Evolutionary conservation across 2,329 filamentous ascomycete genomes (phyloP), one percentile per base, ranked within the genome.

Genomic region (Cladosporium sp.): DNA sequence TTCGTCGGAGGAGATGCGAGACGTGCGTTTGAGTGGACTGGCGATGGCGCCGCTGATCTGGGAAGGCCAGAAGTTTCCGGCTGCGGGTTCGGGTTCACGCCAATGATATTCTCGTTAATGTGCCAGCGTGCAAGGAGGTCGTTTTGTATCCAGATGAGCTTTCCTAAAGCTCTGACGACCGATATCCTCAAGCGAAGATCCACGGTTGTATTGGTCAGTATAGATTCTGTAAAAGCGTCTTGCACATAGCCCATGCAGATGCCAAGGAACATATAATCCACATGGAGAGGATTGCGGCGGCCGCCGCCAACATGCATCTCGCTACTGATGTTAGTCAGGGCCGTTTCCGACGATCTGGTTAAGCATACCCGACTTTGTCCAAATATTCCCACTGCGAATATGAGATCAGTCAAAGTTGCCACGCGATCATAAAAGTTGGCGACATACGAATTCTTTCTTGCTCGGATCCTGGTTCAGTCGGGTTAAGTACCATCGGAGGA

Each of bases 61-160:
- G 50, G 36, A 28, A 28, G 50, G 3, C 22, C 24, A 22, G 50
- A 53, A 4, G 50, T 42, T 13, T 50, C 25, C 17, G 34, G 28
- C 12, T 50, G 47, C 8, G 52, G 40, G n/a, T 47, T 47, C 4
- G 52, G 40, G 19, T 36, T 44, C 9, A 10, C 13, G 32, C 52
- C 52, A 3, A 55, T 45, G 34, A 9, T 55, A 8, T 55, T 44
- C 22, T 57, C 54, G 54, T 49, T 34, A 36, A 60, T 51, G 42
- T 91, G 89, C 86, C 88, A 92, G 71, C 88, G 89, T n/a, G 89
- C 87, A 71, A 93, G 89, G 28, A 93, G 78, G 71, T 93, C 89
- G 69, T 93, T 93, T 73, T 93, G 90, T 64, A 93, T 91, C 89
- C 89, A 93, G 62, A 93, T 86, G 24, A 93, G 85, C 71, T 94